Base-by-base conservation (phyloP, 2,329 filamentous ascomycete species). In the Simplicillium sp. region DNA sequence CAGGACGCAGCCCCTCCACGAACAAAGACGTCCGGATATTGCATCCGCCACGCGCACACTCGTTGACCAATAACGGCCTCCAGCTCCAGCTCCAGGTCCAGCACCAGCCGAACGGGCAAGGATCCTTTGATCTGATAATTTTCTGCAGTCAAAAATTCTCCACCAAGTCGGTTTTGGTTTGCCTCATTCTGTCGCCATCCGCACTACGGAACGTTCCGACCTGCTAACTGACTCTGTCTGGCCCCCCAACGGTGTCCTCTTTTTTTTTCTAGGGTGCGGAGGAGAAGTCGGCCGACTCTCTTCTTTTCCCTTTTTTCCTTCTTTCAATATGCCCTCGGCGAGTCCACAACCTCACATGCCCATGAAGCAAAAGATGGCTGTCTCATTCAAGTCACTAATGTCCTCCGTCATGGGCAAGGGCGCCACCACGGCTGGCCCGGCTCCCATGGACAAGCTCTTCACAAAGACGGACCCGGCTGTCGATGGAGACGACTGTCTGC, bases 401-500 rank as follows among this genome's bases (percentile, higher is more conserved):
- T 57, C 53, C 38, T 54, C 59, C 40, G 61, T 58, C 35, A 47
- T 53, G 45, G 49, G 42, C 35, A 12, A 32, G 14, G 35, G 38
- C 46, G 53, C 52, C 44, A 50, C 45, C 33, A 46, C 41, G 29
- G 45, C 42, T 11, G 42, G 50, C 31, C 46, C 52, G 37, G 53
- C 63, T 9, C 41, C 58, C 11, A 48, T 62, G 29, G 51, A 58
- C 36, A 56, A 64, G 34, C 70, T 97, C 9, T 97, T 97, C 60
- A 68, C 80, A 39, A 77, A 75, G 50, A 87, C 87, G 31, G 73
- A 84, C 54, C 77, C 84, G n/a, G 70, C 73, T 3, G 65, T 85
- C 34, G 90, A 96, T 61, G 90, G 89, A 47, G 86, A 94, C 33
- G 89, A 89, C 49, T 97, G 92, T 59, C 68, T 85, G 41, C 87